These are phyloP conservation scores for Fusarium nurragi DNA, from an alignment of 2,329 filamentous ascomycete species.

Conservation along the genomic window DNA sequence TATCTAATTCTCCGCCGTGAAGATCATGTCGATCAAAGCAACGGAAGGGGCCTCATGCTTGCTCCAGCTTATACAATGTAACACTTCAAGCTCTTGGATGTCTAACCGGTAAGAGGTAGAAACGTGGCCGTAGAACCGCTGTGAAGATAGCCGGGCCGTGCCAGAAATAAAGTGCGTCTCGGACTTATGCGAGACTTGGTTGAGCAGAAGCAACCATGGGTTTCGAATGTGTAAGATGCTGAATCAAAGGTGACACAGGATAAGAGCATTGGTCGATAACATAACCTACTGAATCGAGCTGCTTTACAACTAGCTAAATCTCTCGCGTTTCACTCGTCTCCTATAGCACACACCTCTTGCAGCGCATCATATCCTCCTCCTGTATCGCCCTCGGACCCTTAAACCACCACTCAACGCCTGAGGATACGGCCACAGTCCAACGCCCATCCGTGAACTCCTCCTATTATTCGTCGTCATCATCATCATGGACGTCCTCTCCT, in stretches of 20 bases:
- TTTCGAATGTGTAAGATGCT: slow-evolving; percentile 2
- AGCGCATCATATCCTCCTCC: slow-evolving; percentile 19
- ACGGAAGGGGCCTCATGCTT: slow-evolving; percentile 12
- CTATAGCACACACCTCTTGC: slow-evolving; percentile 19
- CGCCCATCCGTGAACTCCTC: slow-evolving; percentile 15
- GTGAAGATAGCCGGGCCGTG: slow-evolving; percentile 22
- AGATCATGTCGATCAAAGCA: slow-evolving; percentile 33
- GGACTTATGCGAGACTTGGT: slow-evolving; percentile 3
- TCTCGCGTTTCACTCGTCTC: slow-evolving; percentile 20
- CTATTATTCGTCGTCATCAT: slow-evolving; percentile 31
- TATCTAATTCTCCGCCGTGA: slow-evolving; percentile 22
- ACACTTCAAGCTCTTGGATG: slow-evolving; percentile 2
- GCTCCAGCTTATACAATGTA: slow-evolving; percentile 7
- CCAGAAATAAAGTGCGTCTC: slow-evolving; percentile 11
- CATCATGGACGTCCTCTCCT: slow-evolving; percentile 21
- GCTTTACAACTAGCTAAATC: slow-evolving; percentile 44
- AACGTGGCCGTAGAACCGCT: slow-evolving; percentile 26
- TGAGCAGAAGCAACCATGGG: slow-evolving; percentile 11
- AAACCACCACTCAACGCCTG: slow-evolving; percentile 26
- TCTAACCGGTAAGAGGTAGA: slow-evolving; percentile 1
- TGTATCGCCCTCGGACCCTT: slow-evolving; percentile 15
- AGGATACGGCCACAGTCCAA: slow-evolving; percentile 23
- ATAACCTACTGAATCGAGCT: slow-evolving; percentile 46
- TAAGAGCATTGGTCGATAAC: slow-evolving; percentile 43
- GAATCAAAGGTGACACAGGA: slow-evolving; percentile 13